Evolutionary conservation across 805 yeast genomes (phyloP).

Genomic region (Ogataea trehaloabstinens): DNA sequence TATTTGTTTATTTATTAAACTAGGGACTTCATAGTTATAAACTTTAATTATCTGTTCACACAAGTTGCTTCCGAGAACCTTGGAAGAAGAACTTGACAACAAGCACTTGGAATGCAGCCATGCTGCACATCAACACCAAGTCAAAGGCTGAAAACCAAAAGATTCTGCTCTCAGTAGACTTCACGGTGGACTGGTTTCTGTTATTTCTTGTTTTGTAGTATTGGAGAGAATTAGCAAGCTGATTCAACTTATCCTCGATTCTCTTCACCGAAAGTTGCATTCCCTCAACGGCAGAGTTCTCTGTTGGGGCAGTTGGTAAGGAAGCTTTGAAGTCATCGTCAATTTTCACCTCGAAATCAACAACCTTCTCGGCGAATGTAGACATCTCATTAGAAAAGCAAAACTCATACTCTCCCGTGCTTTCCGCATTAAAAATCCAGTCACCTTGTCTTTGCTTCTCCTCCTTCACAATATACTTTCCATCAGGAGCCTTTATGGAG

Average conservation of each 20-base stretch:
- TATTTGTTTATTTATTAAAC: slow-evolving; percentile 42
- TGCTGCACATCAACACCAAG: slow-evolving; percentile 59
- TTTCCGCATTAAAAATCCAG: slow-evolving; percentile 63
- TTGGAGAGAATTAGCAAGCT: slow-evolving; percentile 58
- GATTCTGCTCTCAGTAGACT: slow-evolving; percentile 61
- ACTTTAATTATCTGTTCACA: slow-evolving; percentile 28
- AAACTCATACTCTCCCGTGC: slow-evolving; percentile 78
- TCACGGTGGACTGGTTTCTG: slow-evolving; percentile 83
- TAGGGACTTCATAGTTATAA: background rate
- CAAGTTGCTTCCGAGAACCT: slow-evolving; percentile 66
- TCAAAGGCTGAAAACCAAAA: slow-evolving; percentile 66
- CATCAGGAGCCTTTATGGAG: slow-evolving; percentile 55
- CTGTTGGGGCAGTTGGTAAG: slow-evolving; percentile 58
- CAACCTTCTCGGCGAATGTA: slow-evolving; percentile 75
- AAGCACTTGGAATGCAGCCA: slow-evolving; percentile 68
- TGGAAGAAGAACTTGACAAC: slow-evolving; percentile 71
- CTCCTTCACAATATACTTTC: slow-evolving; percentile 50
- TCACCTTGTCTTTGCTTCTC: slow-evolving; percentile 76
- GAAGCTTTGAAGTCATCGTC: slow-evolving; percentile 58
- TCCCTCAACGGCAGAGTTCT: slow-evolving; percentile 53
- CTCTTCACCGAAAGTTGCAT: slow-evolving; percentile 53
- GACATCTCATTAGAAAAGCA: slow-evolving; percentile 84
- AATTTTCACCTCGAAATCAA: slow-evolving; percentile 74
- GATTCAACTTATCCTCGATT: slow-evolving; percentile 59
- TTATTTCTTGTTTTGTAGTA: slow-evolving; percentile 88